Percentiles rank a stretch among this genome's conserved stretches.
phyloP scores from a whole-genome alignment of 805 yeast species.

The Candida ficus region DNA sequence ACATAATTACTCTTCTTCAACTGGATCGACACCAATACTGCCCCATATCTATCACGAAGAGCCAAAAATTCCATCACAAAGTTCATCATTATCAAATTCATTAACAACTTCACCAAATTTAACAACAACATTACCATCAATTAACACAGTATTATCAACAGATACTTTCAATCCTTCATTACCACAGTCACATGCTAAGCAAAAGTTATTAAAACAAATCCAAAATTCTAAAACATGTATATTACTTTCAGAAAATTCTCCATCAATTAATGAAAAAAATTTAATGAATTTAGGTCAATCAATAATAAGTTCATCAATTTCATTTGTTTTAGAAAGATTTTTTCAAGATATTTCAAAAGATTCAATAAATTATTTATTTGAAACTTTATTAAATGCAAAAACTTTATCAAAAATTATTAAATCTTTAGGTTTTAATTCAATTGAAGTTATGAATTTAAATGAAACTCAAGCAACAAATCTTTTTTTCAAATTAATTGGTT shows the following conservation, averaged over 20 bases:
- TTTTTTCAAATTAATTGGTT: slow-evolving; percentile 57
- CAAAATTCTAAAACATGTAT: slow-evolving; percentile 62
- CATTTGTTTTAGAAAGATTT: slow-evolving; percentile 60
- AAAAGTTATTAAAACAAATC: slow-evolving; percentile 40
- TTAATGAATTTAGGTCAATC: slow-evolving; percentile 54
- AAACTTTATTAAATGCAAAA: slow-evolving; percentile 38
- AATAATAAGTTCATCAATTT: slow-evolving; percentile 48
- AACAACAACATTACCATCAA: slow-evolving; percentile 3
- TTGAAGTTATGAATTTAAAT: slow-evolving; percentile 28
- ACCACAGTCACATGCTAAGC: slow-evolving; percentile 17
- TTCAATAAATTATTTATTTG: slow-evolving; percentile 47
- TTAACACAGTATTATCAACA: slow-evolving; percentile 4
- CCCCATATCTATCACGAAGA: too few relatives aligned
- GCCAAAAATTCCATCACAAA: too few relatives aligned
- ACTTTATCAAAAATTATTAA: slow-evolving; percentile 30
- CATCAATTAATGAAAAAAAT: slow-evolving; percentile 33
- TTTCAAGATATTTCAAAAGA: slow-evolving; percentile 48
- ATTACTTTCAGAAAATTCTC: slow-evolving; percentile 33
- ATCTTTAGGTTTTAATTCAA: slow-evolving; percentile 27
- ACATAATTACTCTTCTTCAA: background rate
- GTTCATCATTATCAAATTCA: slow-evolving; percentile 4
- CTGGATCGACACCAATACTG: too few relatives aligned
- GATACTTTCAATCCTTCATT: slow-evolving; percentile 7
- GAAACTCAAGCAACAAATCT: slow-evolving; percentile 52
- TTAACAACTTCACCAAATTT: slow-evolving; percentile 1